phyloP scores from a whole-genome alignment of 2,329 filamentous ascomycete species.

The Fusarium floridanum region DNA sequence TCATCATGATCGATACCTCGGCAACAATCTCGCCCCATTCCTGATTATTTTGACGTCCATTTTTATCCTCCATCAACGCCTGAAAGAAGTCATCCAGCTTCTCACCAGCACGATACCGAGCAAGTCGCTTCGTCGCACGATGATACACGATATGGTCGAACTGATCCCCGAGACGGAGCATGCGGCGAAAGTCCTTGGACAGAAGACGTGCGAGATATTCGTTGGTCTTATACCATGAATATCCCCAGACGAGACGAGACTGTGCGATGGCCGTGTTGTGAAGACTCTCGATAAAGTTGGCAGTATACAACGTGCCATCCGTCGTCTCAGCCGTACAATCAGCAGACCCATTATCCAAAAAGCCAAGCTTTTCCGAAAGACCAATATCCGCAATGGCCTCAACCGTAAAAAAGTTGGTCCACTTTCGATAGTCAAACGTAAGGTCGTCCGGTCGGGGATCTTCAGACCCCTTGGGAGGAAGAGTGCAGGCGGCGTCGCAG shows the following conservation, averaged over 20 bases:
- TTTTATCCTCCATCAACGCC: conserved; percentile 64
- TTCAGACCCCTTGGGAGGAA: conserved; percentile 47
- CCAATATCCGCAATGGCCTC: conserved; percentile 70
- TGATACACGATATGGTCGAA: not conserved
- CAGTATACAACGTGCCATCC: conserved; percentile 58
- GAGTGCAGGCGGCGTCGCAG: conserved; percentile 58
- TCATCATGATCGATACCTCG: conserved; percentile 66
- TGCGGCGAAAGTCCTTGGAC: not conserved
- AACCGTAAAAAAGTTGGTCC: conserved; percentile 66
- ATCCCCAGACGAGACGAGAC: conserved; percentile 64
- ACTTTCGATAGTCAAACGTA: conserved; percentile 63
- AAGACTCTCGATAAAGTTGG: conserved; percentile 62
- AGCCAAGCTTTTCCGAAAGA: conserved; percentile 62
- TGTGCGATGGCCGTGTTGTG: conserved; percentile 64
- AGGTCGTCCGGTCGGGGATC: conserved; percentile 52
- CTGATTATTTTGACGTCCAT: conserved; percentile 54
- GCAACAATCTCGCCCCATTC: conserved; percentile 71
- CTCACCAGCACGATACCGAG: conserved; percentile 56
- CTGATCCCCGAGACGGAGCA: not conserved
- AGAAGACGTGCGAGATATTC: not conserved
- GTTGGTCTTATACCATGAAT: conserved; percentile 60
- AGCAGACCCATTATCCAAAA: conserved; percentile 55
- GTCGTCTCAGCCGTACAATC: conserved; percentile 48
- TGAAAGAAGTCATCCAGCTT: conserved; percentile 71
- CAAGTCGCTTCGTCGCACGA: conserved; percentile 19